Conservation (phyloP, 371 early-diverging fungal genomes). For the Ordospora pajunii region DNA sequence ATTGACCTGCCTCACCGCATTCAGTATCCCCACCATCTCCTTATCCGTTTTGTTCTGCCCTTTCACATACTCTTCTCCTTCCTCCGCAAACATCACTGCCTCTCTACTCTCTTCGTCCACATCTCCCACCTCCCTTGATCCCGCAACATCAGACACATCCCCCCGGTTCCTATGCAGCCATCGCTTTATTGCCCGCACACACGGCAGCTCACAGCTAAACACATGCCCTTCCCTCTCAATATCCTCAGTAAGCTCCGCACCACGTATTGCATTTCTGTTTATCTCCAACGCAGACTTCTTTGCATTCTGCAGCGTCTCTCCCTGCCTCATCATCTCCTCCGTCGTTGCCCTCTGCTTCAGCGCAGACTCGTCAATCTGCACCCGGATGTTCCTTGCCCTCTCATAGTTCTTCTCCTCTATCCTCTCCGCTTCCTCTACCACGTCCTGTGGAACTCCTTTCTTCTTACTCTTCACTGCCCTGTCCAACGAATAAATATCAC, state of each 20-base stretch:
- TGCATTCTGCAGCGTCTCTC: slow-evolving; percentile 44
- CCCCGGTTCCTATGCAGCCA: slow-evolving; percentile 24
- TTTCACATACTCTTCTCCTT: slow-evolving; percentile 24
- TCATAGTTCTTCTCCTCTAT: slow-evolving; percentile 52
- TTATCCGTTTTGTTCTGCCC: slow-evolving; percentile 53
- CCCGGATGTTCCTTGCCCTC: slow-evolving; percentile 27
- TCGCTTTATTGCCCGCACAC: slow-evolving; percentile 33
- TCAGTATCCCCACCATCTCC: slow-evolving; percentile 35
- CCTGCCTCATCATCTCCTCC: slow-evolving; percentile 40
- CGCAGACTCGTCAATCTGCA: slow-evolving; percentile 36
- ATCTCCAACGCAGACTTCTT: slow-evolving; percentile 27
- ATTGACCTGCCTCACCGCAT: slow-evolving; percentile 37
- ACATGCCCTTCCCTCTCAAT: slow-evolving; percentile 46
- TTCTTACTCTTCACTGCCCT: slow-evolving; percentile 37
- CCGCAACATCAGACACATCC: background rate
- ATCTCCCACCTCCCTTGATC: slow-evolving; percentile 13
- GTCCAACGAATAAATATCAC: slow-evolving; percentile 4
- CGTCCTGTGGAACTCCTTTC: slow-evolving; percentile 24
- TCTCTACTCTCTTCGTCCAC: background rate
- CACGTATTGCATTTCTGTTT: slow-evolving; percentile 43
- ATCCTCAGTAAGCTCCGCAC: slow-evolving; percentile 39
- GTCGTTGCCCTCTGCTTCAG: slow-evolving; percentile 50
- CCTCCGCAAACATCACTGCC: slow-evolving; percentile 16
- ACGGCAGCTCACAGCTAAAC: slow-evolving; percentile 35
- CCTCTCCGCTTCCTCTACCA: slow-evolving; percentile 35